Evolutionary conservation across 257 asterid genomes (phyloP).

Genomic region (Scutellaria galericulata): DNA sequence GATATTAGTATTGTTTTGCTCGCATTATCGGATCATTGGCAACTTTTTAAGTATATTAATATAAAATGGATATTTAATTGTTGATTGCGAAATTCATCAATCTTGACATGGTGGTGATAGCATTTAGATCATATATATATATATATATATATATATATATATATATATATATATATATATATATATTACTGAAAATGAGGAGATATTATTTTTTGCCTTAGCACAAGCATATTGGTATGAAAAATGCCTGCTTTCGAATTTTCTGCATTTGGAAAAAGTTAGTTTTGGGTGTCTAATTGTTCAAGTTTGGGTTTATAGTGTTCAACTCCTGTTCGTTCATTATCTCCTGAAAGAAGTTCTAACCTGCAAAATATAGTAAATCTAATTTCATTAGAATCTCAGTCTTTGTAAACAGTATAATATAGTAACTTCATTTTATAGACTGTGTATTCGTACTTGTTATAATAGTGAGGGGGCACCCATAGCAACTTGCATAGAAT

Average conservation of each 20-base stretch:
- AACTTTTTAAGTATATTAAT: not conserved
- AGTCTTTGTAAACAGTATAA: not conserved
- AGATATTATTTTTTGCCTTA: conserved; percentile 16
- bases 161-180: no score
- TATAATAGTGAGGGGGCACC: not conserved
- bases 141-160: no score
- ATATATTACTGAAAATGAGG: not conserved
- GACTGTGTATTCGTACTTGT: no score
- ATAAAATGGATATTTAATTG: not conserved
- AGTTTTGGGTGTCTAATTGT: not conserved
- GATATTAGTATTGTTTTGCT: not conserved
- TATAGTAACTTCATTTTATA: not conserved
- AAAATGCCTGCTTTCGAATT: not conserved
- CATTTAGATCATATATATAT: not conserved
- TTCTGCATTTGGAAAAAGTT: conserved; percentile 10
- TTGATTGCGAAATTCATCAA: conserved; percentile 1
- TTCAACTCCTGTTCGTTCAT: not conserved
- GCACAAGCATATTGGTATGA: not conserved
- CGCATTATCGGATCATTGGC: not conserved
- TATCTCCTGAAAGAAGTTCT: not conserved
- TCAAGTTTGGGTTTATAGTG: not conserved
- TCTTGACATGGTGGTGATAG: not conserved
- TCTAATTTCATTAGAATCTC: not conserved
- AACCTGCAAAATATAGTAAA: no score
- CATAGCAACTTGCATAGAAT: not conserved